phyloP scores from a whole-genome alignment of 305 asterid genomes.

The Rubia tinctorum region DNA sequence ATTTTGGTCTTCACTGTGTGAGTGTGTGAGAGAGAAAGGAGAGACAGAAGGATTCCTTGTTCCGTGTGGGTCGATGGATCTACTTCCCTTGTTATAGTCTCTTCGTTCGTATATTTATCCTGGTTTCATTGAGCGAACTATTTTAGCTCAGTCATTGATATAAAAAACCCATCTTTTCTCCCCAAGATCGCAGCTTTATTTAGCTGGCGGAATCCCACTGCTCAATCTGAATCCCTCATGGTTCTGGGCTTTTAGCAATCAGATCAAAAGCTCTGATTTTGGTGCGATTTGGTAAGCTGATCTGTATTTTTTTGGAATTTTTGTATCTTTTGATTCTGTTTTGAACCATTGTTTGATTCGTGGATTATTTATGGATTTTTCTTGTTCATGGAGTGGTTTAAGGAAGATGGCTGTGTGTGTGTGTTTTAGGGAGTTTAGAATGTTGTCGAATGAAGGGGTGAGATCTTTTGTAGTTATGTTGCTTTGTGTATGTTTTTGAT shows the following conservation, averaged over 20 bases:
- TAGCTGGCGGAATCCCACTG: neutral
- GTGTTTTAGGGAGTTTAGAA: neutral
- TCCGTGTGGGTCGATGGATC: conserved; percentile 8
- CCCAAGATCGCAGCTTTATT: conserved; percentile 14
- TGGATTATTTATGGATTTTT: conserved; percentile 11
- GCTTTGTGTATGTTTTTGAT: conserved; percentile 3
- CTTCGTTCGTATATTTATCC: neutral
- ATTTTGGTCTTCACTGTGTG: conserved; percentile 13
- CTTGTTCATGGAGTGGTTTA: conserved; percentile 3
- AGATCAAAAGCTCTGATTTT: conserved; percentile 22
- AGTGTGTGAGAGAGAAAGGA: conserved; percentile 4
- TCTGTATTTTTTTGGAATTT: conserved; percentile 17
- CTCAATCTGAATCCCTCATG: conserved; percentile 11
- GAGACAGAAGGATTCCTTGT: neutral
- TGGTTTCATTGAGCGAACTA: neutral
- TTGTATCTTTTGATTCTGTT: neutral
- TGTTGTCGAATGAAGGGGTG: conserved; percentile 12
- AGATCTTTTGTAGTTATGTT: conserved; percentile 15
- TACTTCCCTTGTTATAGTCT: neutral
- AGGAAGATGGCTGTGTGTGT: neutral
- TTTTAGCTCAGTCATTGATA: conserved; percentile 9
- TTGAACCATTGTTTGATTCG: neutral
- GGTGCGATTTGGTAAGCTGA: conserved; percentile 53
- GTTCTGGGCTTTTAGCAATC: conserved; percentile 11
- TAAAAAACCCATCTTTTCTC: neutral